Conservation (phyloP, 179 eudicot genomes). For the Monotropa hypopitys region DNA sequence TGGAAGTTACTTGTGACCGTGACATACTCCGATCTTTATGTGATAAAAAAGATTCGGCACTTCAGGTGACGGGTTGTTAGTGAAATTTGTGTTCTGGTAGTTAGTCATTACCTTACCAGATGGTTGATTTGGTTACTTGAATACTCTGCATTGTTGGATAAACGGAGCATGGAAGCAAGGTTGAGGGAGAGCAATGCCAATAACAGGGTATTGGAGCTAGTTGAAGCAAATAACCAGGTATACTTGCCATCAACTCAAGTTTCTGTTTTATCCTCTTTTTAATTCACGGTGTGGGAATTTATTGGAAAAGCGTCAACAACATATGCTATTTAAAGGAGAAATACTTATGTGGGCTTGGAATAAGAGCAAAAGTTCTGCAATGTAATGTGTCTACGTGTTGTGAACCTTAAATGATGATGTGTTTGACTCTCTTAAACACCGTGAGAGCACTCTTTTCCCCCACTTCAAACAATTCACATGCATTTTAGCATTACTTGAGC, state of each 20-base stretch:
- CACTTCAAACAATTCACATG: background rate
- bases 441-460: background rate
- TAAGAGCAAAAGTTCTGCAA: background rate
- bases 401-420: background rate
- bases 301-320: background rate
- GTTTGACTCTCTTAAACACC: background rate
- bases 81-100: background rate
- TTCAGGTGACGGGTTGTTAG: conserved; percentile 39
- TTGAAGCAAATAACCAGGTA: conserved; percentile 66
- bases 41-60: conserved; percentile 59
- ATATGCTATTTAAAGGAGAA: background rate
- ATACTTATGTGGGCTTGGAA: background rate
- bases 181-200: conserved; percentile 41
- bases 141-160: background rate
- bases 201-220: conserved; percentile 47
- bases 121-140: background rate
- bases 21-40: conserved; percentile 46
- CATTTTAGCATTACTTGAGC: background rate
- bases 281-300: background rate
- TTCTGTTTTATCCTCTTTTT: background rate
- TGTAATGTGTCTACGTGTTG: background rate
- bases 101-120: background rate
- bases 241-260: background rate
- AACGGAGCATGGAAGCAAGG: conserved; percentile 42
- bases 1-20: conserved; percentile 36